Percentiles rank a stretch among this genome's conserved stretches.
phyloP scores from a whole-genome alignment of 305 asterid genomes.

The Plantago coronopus region DNA sequence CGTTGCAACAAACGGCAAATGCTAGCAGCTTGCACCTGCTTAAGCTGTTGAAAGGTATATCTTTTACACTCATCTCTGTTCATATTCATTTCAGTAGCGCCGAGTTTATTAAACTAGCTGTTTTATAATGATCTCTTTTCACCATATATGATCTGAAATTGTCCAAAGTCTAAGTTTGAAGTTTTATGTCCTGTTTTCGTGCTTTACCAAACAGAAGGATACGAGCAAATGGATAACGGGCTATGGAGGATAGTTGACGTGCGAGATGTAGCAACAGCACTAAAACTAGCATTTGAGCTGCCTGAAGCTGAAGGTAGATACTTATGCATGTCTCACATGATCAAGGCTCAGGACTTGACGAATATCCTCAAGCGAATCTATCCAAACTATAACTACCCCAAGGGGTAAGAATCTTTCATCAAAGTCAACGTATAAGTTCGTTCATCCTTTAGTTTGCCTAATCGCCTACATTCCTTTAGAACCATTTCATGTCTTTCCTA shows the following conservation, averaged over 20 bases:
- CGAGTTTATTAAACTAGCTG: background rate
- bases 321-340: conserved; percentile 44
- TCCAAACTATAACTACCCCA: conserved; percentile 58
- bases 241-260: conserved; percentile 45
- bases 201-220: conserved; percentile 41
- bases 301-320: conserved; percentile 70
- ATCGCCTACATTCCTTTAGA: background rate
- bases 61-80: background rate
- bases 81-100: background rate
- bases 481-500: background rate
- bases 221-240: conserved; percentile 43
- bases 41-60: conserved; percentile 56
- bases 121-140: too few relatives aligned
- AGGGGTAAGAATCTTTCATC: conserved; percentile 39
- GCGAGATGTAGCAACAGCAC: conserved; percentile 61
- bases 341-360: conserved; percentile 37
- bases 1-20: conserved; percentile 51
- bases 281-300: conserved; percentile 50
- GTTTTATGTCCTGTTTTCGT: background rate
- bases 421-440: background rate
- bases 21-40: conserved; percentile 56
- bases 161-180: background rate
- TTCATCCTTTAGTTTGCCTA: background rate
- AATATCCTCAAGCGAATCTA: conserved; percentile 39
- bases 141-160: too few relatives aligned